phyloP scores from a whole-genome alignment of 148 eudicot species.

The Simmondsia chinensis region DNA sequence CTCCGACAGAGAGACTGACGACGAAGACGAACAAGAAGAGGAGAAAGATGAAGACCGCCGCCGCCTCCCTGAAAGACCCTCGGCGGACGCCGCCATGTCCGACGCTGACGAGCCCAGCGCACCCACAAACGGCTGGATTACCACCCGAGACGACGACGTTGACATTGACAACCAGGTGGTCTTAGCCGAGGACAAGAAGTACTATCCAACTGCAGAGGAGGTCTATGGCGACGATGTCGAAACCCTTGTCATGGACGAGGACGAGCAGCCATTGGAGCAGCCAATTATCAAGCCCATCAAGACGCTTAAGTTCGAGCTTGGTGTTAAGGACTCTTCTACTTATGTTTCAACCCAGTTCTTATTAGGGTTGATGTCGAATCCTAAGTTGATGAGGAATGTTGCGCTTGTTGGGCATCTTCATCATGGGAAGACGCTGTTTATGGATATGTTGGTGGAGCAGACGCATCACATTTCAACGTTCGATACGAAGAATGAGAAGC shows the following conservation, averaged over 20 bases:
- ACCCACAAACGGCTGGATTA: conserved; percentile 72
- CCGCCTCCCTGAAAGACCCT: too few relatives aligned
- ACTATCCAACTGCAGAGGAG: conserved; percentile 95
- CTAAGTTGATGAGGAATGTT: conserved; percentile 81
- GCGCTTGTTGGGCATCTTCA: conserved; percentile 88
- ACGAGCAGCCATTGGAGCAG: conserved; percentile 77
- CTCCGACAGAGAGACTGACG: conserved; percentile 70
- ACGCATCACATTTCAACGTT: conserved; percentile 86
- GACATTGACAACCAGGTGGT: conserved; percentile 81
- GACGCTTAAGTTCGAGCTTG: conserved; percentile 80
- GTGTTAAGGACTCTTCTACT: conserved; percentile 86
- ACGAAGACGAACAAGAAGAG: conserved; percentile 33
- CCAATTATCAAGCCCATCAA: conserved; percentile 85
- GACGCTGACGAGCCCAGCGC: conserved; percentile 27
- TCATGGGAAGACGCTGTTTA: conserved; percentile 81
- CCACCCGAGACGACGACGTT: conserved; percentile 43
- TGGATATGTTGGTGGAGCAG: conserved; percentile 99
- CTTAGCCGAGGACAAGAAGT: conserved; percentile 92
- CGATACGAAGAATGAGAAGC: conserved; percentile 85
- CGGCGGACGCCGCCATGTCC: conserved; percentile 34
- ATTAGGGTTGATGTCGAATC: conserved; percentile 83
- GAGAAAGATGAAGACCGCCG: conserved; percentile 26
- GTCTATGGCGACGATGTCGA: conserved; percentile 97
- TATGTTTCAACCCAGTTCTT: conserved; percentile 94
- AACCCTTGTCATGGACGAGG: conserved; percentile 96